These are phyloP conservation scores for Lipomyces yamadae DNA, from an alignment of 805 yeast species.

Conservation along the genomic window DNA sequence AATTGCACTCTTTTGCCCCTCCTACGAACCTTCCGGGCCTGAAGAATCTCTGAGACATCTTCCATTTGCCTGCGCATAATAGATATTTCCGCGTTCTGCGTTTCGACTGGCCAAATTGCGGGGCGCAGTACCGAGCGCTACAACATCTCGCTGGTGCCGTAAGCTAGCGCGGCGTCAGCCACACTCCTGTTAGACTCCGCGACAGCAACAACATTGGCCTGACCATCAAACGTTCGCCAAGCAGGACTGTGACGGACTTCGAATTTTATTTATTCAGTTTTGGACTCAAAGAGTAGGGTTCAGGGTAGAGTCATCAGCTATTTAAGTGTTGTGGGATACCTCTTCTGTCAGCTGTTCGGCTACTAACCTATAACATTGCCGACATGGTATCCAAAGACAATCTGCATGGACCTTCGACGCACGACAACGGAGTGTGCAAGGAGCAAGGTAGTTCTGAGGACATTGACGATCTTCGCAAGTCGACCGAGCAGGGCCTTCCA, in stretches of 20 bases:
- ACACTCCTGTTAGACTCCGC: too few relatives aligned
- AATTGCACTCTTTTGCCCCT: constrained; percentile 9
- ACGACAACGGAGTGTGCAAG: not conserved
- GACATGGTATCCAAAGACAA: constrained; percentile 6
- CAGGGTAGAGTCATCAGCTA: too few relatives aligned
- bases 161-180: too few relatives aligned
- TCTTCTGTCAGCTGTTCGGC: too few relatives aligned
- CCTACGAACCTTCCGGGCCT: constrained; percentile 4
- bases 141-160: too few relatives aligned
- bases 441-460: not conserved
- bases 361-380: not conserved
- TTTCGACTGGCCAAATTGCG: not conserved
- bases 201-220: too few relatives aligned
- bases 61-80: constrained; percentile 6
- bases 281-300: too few relatives aligned
- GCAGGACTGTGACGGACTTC: too few relatives aligned
- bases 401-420: not conserved
- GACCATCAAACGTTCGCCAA: too few relatives aligned
- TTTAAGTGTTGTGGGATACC: too few relatives aligned
- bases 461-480: not conserved
- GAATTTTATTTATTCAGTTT: too few relatives aligned
- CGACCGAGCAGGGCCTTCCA: constrained; percentile 1
- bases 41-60: not conserved
- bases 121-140: too few relatives aligned
- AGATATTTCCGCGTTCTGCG: not conserved